Conservation (phyloP, 2,329 filamentous ascomycete species). For the Talaromyces piceae region DNA sequence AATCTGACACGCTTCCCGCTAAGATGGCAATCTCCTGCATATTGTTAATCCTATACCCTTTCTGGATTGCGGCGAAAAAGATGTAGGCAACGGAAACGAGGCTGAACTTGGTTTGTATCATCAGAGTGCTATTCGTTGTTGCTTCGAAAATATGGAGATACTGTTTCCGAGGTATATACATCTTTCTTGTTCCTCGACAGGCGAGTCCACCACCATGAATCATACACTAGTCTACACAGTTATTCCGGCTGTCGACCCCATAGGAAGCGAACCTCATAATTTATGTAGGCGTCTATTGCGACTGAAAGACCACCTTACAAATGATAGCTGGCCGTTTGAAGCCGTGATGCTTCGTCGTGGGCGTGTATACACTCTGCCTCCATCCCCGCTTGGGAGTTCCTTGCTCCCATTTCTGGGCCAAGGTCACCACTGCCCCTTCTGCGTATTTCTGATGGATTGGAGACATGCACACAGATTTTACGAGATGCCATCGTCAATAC, state of each 20-base stretch:
- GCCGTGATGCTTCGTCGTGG: constrained; percentile 2
- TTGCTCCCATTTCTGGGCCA: constrained; percentile 16
- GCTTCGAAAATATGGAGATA: background rate
- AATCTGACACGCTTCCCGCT: background rate
- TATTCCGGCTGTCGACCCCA: background rate
- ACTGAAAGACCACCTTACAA: background rate
- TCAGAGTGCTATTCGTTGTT: background rate
- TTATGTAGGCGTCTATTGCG: background rate
- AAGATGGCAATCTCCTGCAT: background rate
- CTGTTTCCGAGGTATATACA: background rate
- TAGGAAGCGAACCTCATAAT: background rate
- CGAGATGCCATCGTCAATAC: background rate
- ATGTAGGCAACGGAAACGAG: background rate
- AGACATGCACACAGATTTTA: background rate
- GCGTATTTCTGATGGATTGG: background rate
- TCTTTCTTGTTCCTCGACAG: background rate
- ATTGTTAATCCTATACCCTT: background rate
- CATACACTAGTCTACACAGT: background rate
- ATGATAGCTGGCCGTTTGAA: background rate
- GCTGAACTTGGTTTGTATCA: background rate
- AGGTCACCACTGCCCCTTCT: background rate
- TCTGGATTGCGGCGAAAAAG: background rate
- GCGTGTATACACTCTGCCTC: constrained; percentile 23
- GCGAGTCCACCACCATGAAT: background rate
- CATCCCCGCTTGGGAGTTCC: constrained; percentile 25